These are phyloP conservation scores for Anisodus tanguticus DNA, from an alignment of 257 asterid genomes.

Conservation along the genomic window DNA sequence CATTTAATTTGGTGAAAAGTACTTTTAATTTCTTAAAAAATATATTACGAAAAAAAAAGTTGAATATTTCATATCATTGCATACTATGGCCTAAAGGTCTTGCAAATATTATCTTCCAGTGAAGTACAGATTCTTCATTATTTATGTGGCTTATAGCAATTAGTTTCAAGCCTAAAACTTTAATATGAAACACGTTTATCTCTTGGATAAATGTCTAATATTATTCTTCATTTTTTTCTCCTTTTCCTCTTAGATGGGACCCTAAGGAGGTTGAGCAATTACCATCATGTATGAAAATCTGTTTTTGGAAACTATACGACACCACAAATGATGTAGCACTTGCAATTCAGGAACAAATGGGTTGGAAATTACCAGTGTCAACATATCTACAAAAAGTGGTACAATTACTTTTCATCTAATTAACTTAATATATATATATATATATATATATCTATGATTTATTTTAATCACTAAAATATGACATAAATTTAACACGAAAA, in stretches of 20 bases:
- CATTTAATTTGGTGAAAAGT: too few relatives aligned
- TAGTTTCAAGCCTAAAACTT: too few relatives aligned
- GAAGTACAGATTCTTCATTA: too few relatives aligned
- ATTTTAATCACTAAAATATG: background rate
- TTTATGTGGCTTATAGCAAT: too few relatives aligned
- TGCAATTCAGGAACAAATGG: slow-evolving; percentile 47
- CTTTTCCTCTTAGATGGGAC: slow-evolving; percentile 51
- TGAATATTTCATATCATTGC: too few relatives aligned
- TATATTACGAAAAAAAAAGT: too few relatives aligned
- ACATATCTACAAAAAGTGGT: slow-evolving; percentile 58
- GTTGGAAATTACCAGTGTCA: slow-evolving; percentile 46
- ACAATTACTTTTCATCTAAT: background rate
- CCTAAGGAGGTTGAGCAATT: slow-evolving; percentile 45
- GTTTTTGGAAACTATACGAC: slow-evolving; percentile 48
- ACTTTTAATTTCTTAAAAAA: too few relatives aligned
- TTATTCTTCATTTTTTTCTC: background rate
- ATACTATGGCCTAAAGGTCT: too few relatives aligned
- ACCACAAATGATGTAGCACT: slow-evolving; percentile 49
- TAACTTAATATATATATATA: background rate
- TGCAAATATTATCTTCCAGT: too few relatives aligned
- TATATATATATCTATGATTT: background rate
- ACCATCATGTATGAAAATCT: slow-evolving; percentile 53
- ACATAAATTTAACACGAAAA: background rate
- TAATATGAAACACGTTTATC: too few relatives aligned
- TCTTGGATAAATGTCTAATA: too few relatives aligned